These are phyloP conservation scores for Ilyonectria mors-panacis DNA, from an alignment of 2,329 filamentous ascomycete species.

Conservation along the genomic window DNA sequence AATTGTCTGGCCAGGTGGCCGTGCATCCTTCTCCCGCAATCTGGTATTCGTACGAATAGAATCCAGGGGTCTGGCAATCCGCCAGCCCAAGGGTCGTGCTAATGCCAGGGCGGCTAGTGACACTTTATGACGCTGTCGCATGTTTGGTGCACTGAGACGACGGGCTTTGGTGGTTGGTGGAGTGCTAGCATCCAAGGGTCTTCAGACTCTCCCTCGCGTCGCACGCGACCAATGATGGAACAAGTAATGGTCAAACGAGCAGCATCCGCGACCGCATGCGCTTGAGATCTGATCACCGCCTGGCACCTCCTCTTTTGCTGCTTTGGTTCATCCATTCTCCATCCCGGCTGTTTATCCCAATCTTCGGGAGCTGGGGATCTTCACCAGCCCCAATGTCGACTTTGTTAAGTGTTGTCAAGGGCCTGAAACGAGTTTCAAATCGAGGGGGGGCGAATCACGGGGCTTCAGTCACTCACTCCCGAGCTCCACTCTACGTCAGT, in stretches of 20 bases:
- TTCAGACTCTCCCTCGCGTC: background rate
- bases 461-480: conserved; percentile 29
- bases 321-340: conserved; percentile 18
- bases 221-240: conserved; percentile 20
- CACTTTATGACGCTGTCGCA: conserved; percentile 38
- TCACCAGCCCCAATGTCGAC: conserved; percentile 29
- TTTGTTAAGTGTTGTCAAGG: conserved; percentile 32
- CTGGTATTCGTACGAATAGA: conserved; percentile 20
- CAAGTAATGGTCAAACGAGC: conserved; percentile 5
- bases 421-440: conserved; percentile 49
- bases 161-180: conserved; percentile 37
- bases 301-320: background rate
- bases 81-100: conserved; percentile 9
- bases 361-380: conserved; percentile 31
- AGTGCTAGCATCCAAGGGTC: conserved; percentile 13
- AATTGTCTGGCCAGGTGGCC: conserved; percentile 6
- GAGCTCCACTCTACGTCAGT: conserved; percentile 30
- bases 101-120: conserved; percentile 31
- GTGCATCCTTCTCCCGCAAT: conserved; percentile 16
- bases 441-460: conserved; percentile 33
- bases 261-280: conserved; percentile 14
- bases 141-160: conserved; percentile 36
- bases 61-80: conserved; percentile 16
- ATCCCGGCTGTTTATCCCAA: conserved; percentile 26
- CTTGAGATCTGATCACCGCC: background rate